Conservation (phyloP, 495 filamentous ascomycete genomes). For the Penicillium bovifimosum region DNA sequence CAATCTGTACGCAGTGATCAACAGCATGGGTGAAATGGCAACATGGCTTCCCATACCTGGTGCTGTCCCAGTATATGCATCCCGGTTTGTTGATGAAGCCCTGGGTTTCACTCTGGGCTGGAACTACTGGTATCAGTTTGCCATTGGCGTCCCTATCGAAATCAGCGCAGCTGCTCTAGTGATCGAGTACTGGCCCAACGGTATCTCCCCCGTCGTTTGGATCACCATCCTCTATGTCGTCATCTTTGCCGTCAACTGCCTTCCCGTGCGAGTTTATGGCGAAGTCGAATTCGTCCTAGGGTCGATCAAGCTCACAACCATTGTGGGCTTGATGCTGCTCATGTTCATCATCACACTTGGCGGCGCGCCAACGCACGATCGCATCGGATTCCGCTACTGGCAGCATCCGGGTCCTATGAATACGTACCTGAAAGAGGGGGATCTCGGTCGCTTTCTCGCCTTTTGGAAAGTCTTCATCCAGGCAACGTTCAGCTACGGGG, state of each 20-base stretch:
- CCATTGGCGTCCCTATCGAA: constrained; percentile 59
- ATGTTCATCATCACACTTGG: constrained; percentile 44
- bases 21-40: constrained; percentile 58
- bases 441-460: constrained; percentile 39
- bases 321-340: constrained; percentile 43
- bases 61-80: constrained; percentile 60
- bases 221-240: constrained; percentile 41
- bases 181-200: constrained; percentile 59
- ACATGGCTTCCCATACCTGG: constrained; percentile 67
- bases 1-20: constrained; percentile 48
- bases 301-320: constrained; percentile 39
- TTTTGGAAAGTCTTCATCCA: constrained; percentile 38
- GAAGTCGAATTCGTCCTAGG: constrained; percentile 44
- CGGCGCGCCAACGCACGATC: constrained; percentile 19
- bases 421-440: constrained; percentile 33
- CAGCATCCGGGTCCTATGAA: constrained; percentile 43
- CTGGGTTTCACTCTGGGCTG: constrained; percentile 67
- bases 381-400: constrained; percentile 44
- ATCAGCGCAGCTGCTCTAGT: constrained; percentile 61
- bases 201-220: constrained; percentile 30
- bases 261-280: constrained; percentile 41
- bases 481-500: constrained; percentile 44
- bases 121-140: constrained; percentile 51
- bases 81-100: constrained; percentile 59
- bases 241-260: constrained; percentile 38